phyloP scores from a whole-genome alignment of 495 filamentous ascomycete genomes.

The Echria macrotheca region DNA sequence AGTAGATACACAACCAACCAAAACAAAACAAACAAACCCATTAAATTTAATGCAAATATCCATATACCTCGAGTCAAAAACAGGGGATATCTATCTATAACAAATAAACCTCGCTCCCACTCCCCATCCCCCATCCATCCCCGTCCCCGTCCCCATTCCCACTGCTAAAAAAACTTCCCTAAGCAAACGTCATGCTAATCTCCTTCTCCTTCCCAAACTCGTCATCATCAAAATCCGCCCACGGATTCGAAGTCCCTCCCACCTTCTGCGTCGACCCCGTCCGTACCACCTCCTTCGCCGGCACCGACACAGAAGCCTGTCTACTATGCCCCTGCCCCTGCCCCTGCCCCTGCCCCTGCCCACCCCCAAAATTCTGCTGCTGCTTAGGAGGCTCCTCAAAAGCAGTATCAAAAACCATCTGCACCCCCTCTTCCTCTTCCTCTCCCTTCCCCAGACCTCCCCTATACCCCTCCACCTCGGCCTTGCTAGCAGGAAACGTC shows the following conservation, averaged over 20 bases:
- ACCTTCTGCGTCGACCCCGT: slow-evolving; percentile 36
- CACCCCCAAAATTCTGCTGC: no score
- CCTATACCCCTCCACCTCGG: no score
- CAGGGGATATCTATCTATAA: background rate
- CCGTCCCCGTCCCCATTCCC: background rate
- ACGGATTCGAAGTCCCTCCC: slow-evolving; percentile 62
- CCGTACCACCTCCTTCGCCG: no score
- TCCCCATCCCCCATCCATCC: no score
- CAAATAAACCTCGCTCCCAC: background rate
- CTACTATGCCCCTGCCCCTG: no score
- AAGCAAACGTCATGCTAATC: slow-evolving; percentile 73
- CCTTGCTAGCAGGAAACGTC: slow-evolving; percentile 14
- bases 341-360: no score
- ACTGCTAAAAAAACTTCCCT: no score
- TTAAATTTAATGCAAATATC: no score
- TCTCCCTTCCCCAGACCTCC: slow-evolving; percentile 15
- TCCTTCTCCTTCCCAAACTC: slow-evolving; percentile 67
- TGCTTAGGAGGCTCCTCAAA: slow-evolving; percentile 39
- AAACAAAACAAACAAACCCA: no score
- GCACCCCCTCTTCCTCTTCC: slow-evolving; percentile 39
- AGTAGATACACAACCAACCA: no score
- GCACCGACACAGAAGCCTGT: no score
- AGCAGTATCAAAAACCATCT: slow-evolving; percentile 70
- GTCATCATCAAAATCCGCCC: slow-evolving; percentile 75
- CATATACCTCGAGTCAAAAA: no score